Conservation (phyloP, 805 yeast species). For the Komagataella ulmi region DNA sequence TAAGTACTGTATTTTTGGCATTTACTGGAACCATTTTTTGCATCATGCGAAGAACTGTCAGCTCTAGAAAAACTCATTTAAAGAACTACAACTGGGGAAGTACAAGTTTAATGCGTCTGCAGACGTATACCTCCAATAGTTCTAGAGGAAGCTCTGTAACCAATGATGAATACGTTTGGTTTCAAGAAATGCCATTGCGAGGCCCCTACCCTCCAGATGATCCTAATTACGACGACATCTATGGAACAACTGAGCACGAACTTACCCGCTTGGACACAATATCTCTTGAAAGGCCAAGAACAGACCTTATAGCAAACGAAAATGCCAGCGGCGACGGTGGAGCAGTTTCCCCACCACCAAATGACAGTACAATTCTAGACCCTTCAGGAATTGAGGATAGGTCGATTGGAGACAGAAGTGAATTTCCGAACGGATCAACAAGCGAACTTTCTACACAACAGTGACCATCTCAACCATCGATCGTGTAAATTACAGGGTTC, state of each 20-base stretch:
- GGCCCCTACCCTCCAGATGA: background rate
- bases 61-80: slow-evolving; percentile 23
- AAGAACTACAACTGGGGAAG: background rate
- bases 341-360: background rate
- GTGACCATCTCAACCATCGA: background rate
- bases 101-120: background rate
- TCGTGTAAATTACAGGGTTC: background rate
- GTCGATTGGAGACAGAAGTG: background rate
- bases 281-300: background rate
- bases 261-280: background rate
- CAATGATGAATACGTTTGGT: background rate
- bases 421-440: background rate
- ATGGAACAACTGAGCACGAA: background rate
- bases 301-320: background rate
- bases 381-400: background rate
- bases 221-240: background rate
- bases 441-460: background rate
- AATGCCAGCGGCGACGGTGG: background rate
- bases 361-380: background rate
- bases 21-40: slow-evolving; percentile 54
- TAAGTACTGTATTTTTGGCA: slow-evolving; percentile 54
- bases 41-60: slow-evolving; percentile 55
- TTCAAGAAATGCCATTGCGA: background rate
- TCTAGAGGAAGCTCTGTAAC: background rate
- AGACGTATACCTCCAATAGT: background rate